Percentiles rank a stretch among this genome's conserved stretches.
Evolutionary conservation across 139 green algal genomes (phyloP).

Genomic region (Protoeuglena noctilucae): DNA sequence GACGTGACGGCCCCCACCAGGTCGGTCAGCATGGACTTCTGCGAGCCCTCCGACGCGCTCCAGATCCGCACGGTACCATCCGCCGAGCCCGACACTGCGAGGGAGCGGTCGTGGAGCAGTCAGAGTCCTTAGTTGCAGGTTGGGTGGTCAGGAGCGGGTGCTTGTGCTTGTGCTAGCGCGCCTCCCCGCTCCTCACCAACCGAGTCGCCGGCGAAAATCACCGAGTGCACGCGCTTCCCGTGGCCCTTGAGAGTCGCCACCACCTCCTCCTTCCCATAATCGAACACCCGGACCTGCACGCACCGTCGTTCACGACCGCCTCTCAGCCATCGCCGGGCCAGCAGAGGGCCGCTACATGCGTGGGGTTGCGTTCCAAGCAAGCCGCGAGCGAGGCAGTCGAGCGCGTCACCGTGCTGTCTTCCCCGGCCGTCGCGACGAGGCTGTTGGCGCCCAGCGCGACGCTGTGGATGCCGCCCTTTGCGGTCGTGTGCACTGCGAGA

Average conservation of each 20-base stretch:
- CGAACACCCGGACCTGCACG: constrained; percentile 25
- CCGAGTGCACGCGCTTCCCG: constrained; percentile 55
- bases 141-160: constrained; percentile 11
- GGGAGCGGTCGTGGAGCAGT: constrained; percentile 1
- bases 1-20: no score
- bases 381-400: constrained; percentile 26
- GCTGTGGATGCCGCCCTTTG: constrained; percentile 17
- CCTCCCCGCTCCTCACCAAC: constrained; percentile 34
- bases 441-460: constrained; percentile 2
- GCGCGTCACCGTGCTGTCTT: constrained; percentile 55
- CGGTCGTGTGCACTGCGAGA: constrained; percentile 77
- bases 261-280: constrained; percentile 15
- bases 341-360: constrained; percentile 1
- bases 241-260: constrained; percentile 53
- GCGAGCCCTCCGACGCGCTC: constrained; percentile 54
- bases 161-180: not conserved
- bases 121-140: constrained; percentile 12
- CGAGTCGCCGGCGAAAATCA: constrained; percentile 28
- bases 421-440: constrained; percentile 43
- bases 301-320: not conserved
- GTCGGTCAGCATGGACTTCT: constrained; percentile 66
- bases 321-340: not conserved
- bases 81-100: constrained; percentile 1
- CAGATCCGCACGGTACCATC: constrained; percentile 11
- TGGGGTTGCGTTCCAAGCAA: not conserved